Percentiles rank a stretch among this genome's conserved stretches.
Conservation (phyloP, 768 basidiomycete genomes). For the Crepidotus variabilis region DNA sequence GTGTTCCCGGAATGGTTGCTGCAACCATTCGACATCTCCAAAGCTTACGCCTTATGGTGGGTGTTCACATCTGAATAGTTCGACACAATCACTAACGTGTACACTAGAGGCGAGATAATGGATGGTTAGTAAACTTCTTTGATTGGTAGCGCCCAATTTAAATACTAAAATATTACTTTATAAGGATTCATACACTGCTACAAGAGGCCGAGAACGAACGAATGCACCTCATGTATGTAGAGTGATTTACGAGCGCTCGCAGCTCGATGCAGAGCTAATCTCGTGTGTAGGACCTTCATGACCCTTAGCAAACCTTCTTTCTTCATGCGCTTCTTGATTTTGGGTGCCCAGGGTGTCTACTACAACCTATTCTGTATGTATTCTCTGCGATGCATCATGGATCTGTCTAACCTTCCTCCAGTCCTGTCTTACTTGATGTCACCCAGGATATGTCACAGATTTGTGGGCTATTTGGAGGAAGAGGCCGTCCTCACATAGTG, state of each 20-base stretch:
- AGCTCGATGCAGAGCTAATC: too few species aligned
- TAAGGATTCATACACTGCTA: slow-evolving; percentile 91
- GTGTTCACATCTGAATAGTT: slow-evolving; percentile 9
- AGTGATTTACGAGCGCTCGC: too few species aligned
- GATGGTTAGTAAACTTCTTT: slow-evolving; percentile 32
- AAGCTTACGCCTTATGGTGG: slow-evolving; percentile 84
- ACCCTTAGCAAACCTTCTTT: slow-evolving; percentile 76
- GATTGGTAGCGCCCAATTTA: neutral
- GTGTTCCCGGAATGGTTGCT: slow-evolving; percentile 95
- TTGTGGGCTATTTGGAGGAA: slow-evolving; percentile 91
- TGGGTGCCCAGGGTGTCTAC: slow-evolving; percentile 91
- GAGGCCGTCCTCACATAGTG: slow-evolving; percentile 95
- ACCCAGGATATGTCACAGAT: slow-evolving; percentile 78
- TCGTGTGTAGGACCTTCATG: slow-evolving; percentile 80
- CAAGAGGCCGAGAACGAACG: slow-evolving; percentile 97
- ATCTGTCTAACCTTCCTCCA: slow-evolving; percentile 22
- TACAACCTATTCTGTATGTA: slow-evolving; percentile 83
- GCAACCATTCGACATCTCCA: slow-evolving; percentile 84
- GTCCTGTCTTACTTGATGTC: slow-evolving; percentile 78
- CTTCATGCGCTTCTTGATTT: slow-evolving; percentile 76
- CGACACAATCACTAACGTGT: slow-evolving; percentile 3
- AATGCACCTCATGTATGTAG: slow-evolving; percentile 83
- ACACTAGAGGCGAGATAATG: slow-evolving; percentile 44
- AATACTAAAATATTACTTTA: slow-evolving; percentile 35
- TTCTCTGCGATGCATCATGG: neutral